phyloP scores from a whole-genome alignment of 352 stramenopile species.

The Globisporangium mamillatum region DNA sequence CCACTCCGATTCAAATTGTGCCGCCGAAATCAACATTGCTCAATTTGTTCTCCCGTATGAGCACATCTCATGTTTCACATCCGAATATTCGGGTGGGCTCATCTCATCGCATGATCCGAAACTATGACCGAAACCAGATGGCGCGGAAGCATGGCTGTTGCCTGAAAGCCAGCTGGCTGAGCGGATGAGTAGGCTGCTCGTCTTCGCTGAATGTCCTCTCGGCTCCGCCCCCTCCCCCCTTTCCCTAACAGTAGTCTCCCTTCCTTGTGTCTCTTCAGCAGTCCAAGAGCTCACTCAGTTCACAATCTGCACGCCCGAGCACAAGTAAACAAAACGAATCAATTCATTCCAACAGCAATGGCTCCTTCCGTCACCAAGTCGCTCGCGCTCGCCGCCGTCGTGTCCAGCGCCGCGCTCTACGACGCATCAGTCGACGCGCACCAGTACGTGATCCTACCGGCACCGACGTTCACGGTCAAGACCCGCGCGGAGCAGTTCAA shows the following conservation, averaged over 20 bases:
- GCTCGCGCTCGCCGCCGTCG: conserved; percentile 19
- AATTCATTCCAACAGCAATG: conserved; percentile 1
- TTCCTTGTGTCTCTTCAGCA: neutral
- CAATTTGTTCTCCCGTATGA: too few relatives aligned
- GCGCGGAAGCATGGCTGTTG: neutral
- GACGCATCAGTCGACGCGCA: conserved; percentile 20
- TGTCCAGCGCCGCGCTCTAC: conserved; percentile 20
- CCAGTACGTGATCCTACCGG: conserved; percentile 35
- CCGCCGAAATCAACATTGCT: too few relatives aligned
- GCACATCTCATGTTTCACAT: too few relatives aligned
- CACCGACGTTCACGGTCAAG: conserved; percentile 35
- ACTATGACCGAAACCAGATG: neutral
- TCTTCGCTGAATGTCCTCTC: neutral
- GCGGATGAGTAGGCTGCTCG: too few relatives aligned
- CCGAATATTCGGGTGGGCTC: too few relatives aligned
- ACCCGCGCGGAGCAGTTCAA: conserved; percentile 33
- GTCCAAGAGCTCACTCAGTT: neutral
- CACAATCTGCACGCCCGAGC: neutral
- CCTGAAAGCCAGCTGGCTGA: conserved; percentile 1
- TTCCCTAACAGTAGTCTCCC: too few relatives aligned
- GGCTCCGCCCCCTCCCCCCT: neutral
- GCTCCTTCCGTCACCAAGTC: conserved; percentile 18
- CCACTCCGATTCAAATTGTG: too few relatives aligned
- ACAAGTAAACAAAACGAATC: neutral
- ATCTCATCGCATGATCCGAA: too few relatives aligned